A percentile compares a stretch with the other conserved stretches of the same genome.
These are phyloP conservation scores for Anacardium occidentale DNA, from an alignment of 345 rosid genomes.

Conservation along the genomic window DNA sequence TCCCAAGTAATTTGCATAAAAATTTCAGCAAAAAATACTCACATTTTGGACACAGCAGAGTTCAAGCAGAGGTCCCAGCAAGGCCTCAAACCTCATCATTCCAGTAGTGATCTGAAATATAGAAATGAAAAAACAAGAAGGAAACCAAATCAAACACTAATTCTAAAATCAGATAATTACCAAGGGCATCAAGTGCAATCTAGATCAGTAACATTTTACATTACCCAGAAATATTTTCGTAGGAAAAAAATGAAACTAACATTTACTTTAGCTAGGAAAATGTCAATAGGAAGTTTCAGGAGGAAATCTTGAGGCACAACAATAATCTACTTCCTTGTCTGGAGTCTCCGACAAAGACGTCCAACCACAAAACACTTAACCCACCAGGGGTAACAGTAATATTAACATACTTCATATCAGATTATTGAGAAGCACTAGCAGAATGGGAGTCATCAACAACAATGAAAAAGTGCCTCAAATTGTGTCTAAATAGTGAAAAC, in stretches of 20 bases:
- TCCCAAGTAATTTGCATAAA: neutral
- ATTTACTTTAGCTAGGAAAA: neutral
- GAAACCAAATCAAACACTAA: slow-evolving; percentile 5
- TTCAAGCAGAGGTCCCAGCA: slow-evolving; percentile 65
- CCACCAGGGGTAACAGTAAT: neutral
- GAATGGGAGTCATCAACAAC: neutral
- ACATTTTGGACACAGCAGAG: slow-evolving; percentile 66
- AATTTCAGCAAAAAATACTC: slow-evolving; percentile 1
- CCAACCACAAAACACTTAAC: neutral
- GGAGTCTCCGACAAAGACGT: neutral
- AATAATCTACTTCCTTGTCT: neutral
- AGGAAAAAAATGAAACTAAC: neutral
- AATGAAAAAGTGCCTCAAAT: neutral
- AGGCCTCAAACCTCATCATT: slow-evolving; percentile 50
- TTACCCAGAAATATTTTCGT: neutral
- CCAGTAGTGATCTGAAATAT: slow-evolving; percentile 65
- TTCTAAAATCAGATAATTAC: slow-evolving; percentile 10
- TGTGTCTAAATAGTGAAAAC: neutral
- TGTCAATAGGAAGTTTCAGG: neutral
- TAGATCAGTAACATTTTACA: neutral
- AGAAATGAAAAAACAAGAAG: slow-evolving; percentile 11
- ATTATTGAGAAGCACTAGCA: neutral
- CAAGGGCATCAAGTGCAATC: neutral
- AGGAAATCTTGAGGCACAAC: neutral
- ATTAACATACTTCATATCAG: neutral